phyloP scores from a whole-genome alignment of 2,329 filamentous ascomycete genomes.

The Metarhizium robertsii region DNA sequence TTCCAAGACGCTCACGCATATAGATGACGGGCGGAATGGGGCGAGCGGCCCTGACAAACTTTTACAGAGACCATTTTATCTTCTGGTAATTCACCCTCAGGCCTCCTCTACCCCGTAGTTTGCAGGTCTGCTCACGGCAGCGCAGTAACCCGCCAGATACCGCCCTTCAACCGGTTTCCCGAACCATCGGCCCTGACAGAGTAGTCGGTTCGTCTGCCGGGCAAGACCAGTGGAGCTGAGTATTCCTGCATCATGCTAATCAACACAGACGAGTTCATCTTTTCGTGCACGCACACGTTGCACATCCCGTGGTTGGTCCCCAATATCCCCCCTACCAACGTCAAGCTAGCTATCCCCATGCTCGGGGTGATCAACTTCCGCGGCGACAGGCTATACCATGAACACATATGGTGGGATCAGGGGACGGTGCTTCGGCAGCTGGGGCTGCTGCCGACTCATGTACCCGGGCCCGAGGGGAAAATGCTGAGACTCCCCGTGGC shows the following conservation, averaged over 20 bases:
- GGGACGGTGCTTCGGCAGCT: slow-evolving; percentile 48
- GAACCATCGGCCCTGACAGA: slow-evolving; percentile 61
- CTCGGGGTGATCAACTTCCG: slow-evolving; percentile 53
- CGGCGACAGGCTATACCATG: slow-evolving; percentile 52
- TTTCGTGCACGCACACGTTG: slow-evolving; percentile 45
- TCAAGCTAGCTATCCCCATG: slow-evolving; percentile 44
- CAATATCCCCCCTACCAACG: slow-evolving; percentile 41
- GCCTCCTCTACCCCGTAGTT: not conserved
- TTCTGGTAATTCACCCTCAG: slow-evolving; percentile 26
- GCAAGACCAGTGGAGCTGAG: too few species aligned
- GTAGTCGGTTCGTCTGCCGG: slow-evolving; percentile 33
- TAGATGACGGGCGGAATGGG: slow-evolving; percentile 59
- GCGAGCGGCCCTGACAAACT: slow-evolving; percentile 49
- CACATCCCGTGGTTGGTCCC: slow-evolving; percentile 26
- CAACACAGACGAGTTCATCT: slow-evolving; percentile 51
- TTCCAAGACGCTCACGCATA: not conserved
- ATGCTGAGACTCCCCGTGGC: slow-evolving; percentile 8
- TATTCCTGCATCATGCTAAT: not conserved
- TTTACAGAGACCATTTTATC: slow-evolving; percentile 66
- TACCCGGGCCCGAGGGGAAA: slow-evolving; percentile 20
- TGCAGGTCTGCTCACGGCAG: not conserved
- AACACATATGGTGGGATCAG: slow-evolving; percentile 61
- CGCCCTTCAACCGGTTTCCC: slow-evolving; percentile 54
- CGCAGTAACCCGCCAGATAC: slow-evolving; percentile 57
- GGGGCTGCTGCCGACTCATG: slow-evolving; percentile 44